phyloP scores from a whole-genome alignment of 2,329 filamentous ascomycete genomes.

The Cryphonectria radicalis region DNA sequence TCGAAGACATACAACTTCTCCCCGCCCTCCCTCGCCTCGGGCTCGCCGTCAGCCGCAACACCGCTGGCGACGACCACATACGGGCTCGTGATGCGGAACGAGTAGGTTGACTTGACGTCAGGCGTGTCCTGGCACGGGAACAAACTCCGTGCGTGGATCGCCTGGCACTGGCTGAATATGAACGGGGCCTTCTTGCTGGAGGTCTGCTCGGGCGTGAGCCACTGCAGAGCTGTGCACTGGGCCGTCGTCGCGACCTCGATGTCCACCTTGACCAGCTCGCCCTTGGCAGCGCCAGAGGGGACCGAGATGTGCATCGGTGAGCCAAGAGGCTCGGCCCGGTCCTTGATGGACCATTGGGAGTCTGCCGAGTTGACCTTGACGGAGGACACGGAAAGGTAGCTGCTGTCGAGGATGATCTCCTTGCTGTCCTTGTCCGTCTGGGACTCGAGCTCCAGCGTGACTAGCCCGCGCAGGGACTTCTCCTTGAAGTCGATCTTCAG shows the following conservation, averaged over 20 bases:
- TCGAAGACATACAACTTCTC: slow-evolving; percentile 80
- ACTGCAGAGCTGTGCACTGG: slow-evolving; percentile 90
- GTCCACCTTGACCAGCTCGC: slow-evolving; percentile 57
- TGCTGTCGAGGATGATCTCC: slow-evolving; percentile 88
- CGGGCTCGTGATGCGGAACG: slow-evolving; percentile 84
- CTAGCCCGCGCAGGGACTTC: slow-evolving; percentile 76
- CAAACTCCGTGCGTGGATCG: slow-evolving; percentile 90
- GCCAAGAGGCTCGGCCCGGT: slow-evolving; percentile 74
- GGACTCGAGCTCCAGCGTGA: slow-evolving; percentile 76
- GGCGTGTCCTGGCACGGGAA: slow-evolving; percentile 98
- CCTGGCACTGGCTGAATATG: slow-evolving; percentile 98
- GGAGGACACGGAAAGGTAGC: slow-evolving; percentile 72
- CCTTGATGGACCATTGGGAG: slow-evolving; percentile 70
- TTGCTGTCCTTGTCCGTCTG: slow-evolving; percentile 73
- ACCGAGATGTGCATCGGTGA: slow-evolving; percentile 70
- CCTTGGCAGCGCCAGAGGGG: slow-evolving; percentile 57
- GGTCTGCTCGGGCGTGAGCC: slow-evolving; percentile 91
- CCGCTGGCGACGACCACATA: slow-evolving; percentile 93
- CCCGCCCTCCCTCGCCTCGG: slow-evolving; percentile 52
- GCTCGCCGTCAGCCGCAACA: slow-evolving; percentile 57
- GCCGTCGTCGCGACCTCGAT: slow-evolving; percentile 81
- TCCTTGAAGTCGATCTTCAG: slow-evolving; percentile 83
- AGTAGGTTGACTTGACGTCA: slow-evolving; percentile 94
- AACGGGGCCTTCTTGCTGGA: slow-evolving; percentile 95
- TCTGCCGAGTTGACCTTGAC: slow-evolving; percentile 70